Evolutionary conservation across 805 yeast genomes (phyloP).

Genomic region (Starmera dryadoides): DNA sequence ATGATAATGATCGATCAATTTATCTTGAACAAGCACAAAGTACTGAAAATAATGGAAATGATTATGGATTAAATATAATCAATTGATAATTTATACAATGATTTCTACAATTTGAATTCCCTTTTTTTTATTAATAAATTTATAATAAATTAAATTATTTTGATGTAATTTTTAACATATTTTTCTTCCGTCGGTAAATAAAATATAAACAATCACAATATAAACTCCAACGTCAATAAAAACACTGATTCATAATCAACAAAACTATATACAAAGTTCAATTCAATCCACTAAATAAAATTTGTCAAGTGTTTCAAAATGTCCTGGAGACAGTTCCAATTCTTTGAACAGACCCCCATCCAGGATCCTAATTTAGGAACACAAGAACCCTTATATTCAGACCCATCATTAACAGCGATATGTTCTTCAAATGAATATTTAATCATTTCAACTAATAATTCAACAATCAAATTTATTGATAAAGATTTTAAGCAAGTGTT

Average conservation of each 20-base stretch:
- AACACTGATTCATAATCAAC: no score
- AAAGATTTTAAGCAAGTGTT: constrained; percentile 36
- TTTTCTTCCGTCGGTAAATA: no score
- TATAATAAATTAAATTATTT: no score
- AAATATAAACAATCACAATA: background rate
- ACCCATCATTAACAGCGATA: constrained; percentile 60
- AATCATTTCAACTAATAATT: constrained; percentile 50
- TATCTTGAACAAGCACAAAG: no score
- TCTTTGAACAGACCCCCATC: constrained; percentile 78
- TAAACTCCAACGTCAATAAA: background rate
- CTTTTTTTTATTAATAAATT: no score
- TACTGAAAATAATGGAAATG: no score
- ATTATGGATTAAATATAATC: no score
- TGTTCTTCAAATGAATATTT: constrained; percentile 49
- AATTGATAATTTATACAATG: no score
- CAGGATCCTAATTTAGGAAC: constrained; percentile 72
- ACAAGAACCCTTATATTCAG: constrained; percentile 66
- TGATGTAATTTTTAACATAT: no score
- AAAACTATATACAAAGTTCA: no score
- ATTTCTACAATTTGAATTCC: no score
- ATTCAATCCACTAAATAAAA: no score
- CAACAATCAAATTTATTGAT: constrained; percentile 50
- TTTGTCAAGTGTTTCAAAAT: constrained; percentile 2
- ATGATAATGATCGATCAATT: constrained; percentile 1
- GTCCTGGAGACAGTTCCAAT: constrained; percentile 77